Conservation (phyloP, 306 rosid species). For the Datisca glomerata region DNA sequence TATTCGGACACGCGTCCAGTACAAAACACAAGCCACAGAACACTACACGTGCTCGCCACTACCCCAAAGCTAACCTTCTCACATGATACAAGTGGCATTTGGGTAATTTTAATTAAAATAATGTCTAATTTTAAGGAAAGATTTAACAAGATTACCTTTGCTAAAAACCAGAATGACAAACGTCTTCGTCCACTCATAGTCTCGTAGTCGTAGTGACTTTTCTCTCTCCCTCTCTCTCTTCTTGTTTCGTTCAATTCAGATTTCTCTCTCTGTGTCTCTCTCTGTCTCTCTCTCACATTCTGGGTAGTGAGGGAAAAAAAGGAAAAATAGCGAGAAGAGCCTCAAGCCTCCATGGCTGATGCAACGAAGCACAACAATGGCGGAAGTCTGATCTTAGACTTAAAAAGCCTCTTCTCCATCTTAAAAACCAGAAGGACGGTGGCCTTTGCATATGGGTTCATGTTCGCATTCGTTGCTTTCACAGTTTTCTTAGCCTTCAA, state of each 20-base stretch:
- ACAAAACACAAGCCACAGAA: too few relatives aligned
- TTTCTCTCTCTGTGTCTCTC: not conserved
- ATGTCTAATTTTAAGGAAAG: not conserved
- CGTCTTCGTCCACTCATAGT: slow-evolving; percentile 14
- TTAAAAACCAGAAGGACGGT: slow-evolving; percentile 49
- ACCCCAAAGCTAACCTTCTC: too few relatives aligned
- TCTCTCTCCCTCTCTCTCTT: slow-evolving; percentile 4
- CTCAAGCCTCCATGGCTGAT: slow-evolving; percentile 42
- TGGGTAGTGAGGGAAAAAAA: not conserved
- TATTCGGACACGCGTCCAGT: too few relatives aligned
- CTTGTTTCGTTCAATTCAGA: not conserved
- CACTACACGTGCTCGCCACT: too few relatives aligned
- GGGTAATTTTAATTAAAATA: not conserved
- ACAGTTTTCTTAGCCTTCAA: slow-evolving; percentile 61
- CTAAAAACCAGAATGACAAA: slow-evolving; percentile 13
- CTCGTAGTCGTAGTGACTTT: not conserved
- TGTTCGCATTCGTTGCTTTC: slow-evolving; percentile 48
- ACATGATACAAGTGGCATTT: not conserved
- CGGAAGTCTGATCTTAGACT: slow-evolving; percentile 33
- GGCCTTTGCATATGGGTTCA: slow-evolving; percentile 50
- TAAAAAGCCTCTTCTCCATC: slow-evolving; percentile 40
- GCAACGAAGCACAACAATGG: slow-evolving; percentile 44
- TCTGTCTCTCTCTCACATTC: not conserved
- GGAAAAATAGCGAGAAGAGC: not conserved
- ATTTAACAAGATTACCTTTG: not conserved